Percentiles rank a stretch among this genome's conserved stretches.
Evolutionary conservation across 179 eudicot species (phyloP).

Genomic region (Beta corolliflora): DNA sequence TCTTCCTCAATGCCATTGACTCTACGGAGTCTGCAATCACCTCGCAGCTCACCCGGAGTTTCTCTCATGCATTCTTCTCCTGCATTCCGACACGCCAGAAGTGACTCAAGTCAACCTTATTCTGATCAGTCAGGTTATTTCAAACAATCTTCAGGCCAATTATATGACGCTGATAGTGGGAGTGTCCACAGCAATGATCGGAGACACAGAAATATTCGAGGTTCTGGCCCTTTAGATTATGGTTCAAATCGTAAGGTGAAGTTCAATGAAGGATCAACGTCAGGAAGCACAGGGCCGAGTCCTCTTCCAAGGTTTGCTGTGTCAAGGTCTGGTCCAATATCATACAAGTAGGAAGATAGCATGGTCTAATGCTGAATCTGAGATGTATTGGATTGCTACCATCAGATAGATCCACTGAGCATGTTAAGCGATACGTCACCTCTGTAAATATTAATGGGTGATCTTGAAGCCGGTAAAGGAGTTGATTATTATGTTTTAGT

Average conservation of each 20-base stretch:
- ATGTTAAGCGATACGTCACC: neutral
- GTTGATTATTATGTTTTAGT: neutral
- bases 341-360: constrained; percentile 54
- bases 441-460: neutral
- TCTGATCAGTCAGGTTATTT: constrained; percentile 53
- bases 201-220: constrained; percentile 49
- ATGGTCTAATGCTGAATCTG: neutral
- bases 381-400: neutral
- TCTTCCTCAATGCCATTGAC: constrained; percentile 61
- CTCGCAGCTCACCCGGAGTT: constrained; percentile 78
- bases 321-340: constrained; percentile 94
- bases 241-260: constrained; percentile 59
- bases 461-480: too few relatives aligned
- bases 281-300: constrained; percentile 82
- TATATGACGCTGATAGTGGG: constrained; percentile 49
- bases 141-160: constrained; percentile 54
- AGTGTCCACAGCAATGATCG: constrained; percentile 43
- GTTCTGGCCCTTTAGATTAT: constrained; percentile 89
- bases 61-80: constrained; percentile 82
- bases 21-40: constrained; percentile 61
- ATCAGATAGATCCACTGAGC: neutral
- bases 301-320: constrained; percentile 89
- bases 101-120: constrained; percentile 47
- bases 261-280: constrained; percentile 70
- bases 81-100: constrained; percentile 52